Evolutionary conservation across 345 rosid genomes (phyloP), one percentile per base, ranked within the genome.

Genomic region (Linum lewisii): DNA sequence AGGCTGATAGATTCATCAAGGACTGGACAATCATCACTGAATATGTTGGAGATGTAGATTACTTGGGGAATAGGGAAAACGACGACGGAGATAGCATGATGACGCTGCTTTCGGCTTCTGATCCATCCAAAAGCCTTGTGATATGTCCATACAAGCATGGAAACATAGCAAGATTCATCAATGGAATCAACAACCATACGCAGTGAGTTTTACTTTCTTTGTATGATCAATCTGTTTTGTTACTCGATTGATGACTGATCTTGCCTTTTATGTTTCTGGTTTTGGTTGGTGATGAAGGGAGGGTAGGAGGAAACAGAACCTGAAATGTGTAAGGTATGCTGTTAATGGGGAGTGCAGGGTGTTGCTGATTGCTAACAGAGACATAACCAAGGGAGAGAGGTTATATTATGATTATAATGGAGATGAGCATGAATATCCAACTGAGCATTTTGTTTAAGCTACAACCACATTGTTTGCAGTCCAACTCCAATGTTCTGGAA

Each of bases 341-440:
- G 78, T 85, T 54, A 77, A 86, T 21, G 90, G 96, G 4, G 96
- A 91, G 70, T 84, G 91, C 70, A 69, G 90, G 68, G 98, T 88
- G 63, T 71, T 88, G 74, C 68, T 91, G 80, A 94, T 91, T 69
- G 96, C 96, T 23, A 91, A 83, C 29, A 84, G 90, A 11, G 98
- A 88, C 62, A 88, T 91, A 63, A 66, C 84, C 7, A 78, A 74
- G 75, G 96, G 96, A 20, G 96, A 91, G 76, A 84, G 91, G 71
- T 91, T 91, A 34, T 91, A 91, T 63, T 91, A 91, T 76, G 96
- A 91, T 73, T 91, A 91, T 66, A 91, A 91, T 73, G 98, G 96
- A 62, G 79, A 85, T 66, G 96, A 88, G 80, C 79, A 91, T 62
- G 95, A 84, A 69, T 91, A 91, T 67, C 98, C 98, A 9, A 91